Evolutionary conservation across 2,329 filamentous ascomycete species (phyloP), one percentile per base, ranked within the genome.

Genomic region (Hysterium pulicare): DNA sequence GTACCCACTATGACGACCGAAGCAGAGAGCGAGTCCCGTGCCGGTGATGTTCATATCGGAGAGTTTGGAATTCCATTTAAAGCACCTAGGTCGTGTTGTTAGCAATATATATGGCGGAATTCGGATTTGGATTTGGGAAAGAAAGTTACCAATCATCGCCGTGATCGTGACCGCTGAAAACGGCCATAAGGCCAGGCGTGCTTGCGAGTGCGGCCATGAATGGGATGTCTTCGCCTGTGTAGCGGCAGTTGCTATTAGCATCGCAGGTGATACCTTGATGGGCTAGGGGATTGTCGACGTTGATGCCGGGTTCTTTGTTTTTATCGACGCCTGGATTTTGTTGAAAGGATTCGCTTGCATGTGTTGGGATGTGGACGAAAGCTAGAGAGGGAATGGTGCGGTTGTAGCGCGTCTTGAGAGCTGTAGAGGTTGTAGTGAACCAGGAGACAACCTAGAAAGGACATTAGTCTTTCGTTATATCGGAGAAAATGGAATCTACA

Each of bases 161-260:
- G 47, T 87, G 84, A 49, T 86, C 82, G 48, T 88, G 84, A 0
- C 82, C 84, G 4, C 73, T 75, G 59, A 86, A 83, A 4, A 84
- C 53, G 0, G 69, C 79, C 33, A 81, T 72, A 11, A 86, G 50
- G 0, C 81, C 79, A 0, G 69, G 53, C 0, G 77, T 81, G 0
- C 72, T 63, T 0, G 75, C 65, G 3, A 87, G 54, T 0, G 81
- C 81, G 42, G 74, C 55, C 80, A 86, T 84, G 47, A 88, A 87
- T 0, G 73, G 70, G 0, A 70, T 59, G 42, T 86, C 82, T 41
- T 83, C 66, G 4, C 67, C 68, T 1, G 57, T 57, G 23, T 74
- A 74, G 15, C 39, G 41, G 42, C 41, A 57, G 51, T 39, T 59
- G n/a, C n/a, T n/a, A 41, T 33, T 63, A 49, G 33, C 46, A 13